Percentiles rank a stretch among this genome's conserved stretches.
These are phyloP conservation scores for Pestalotiopsis sp. DNA, from an alignment of 2,329 filamentous ascomycete species.

Conservation along the genomic window DNA sequence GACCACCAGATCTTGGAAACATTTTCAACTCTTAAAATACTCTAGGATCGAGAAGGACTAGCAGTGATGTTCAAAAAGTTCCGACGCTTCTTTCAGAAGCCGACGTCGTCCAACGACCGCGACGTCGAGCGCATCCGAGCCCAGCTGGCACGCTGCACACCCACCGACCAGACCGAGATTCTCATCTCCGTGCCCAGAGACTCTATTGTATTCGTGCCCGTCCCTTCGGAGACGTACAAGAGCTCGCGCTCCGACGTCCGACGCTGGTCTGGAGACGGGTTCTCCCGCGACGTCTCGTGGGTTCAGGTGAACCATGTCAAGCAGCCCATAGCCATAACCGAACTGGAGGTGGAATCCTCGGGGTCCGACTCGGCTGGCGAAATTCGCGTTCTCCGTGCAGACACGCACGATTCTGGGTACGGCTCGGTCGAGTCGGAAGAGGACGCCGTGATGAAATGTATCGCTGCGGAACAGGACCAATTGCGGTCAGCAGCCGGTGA, in stretches of 20 bases:
- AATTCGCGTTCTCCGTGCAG: no score
- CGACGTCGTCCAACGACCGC: no score
- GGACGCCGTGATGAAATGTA: background rate
- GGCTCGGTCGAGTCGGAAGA: background rate
- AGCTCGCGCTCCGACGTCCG: background rate
- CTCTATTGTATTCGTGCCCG: background rate
- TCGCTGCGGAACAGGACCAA: background rate
- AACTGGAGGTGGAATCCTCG: background rate
- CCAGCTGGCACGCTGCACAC: no score
- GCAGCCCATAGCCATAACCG: background rate
- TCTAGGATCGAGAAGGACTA: no score
- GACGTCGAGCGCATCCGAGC: no score
- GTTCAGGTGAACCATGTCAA: background rate
- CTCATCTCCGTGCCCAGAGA: background rate
- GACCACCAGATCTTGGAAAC: background rate
- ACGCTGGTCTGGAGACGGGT: background rate
- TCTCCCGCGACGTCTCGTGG: background rate
- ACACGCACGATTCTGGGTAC: no score
- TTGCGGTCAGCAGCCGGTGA: background rate
- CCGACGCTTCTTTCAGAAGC: no score
- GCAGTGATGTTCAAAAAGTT: no score
- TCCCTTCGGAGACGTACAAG: background rate
- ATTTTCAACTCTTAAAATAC: background rate
- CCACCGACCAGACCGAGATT: background rate
- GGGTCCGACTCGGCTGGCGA: no score